These are phyloP conservation scores for Inonotus obliquus DNA, from an alignment of 1,284 basidiomycete genomes.

Conservation along the genomic window DNA sequence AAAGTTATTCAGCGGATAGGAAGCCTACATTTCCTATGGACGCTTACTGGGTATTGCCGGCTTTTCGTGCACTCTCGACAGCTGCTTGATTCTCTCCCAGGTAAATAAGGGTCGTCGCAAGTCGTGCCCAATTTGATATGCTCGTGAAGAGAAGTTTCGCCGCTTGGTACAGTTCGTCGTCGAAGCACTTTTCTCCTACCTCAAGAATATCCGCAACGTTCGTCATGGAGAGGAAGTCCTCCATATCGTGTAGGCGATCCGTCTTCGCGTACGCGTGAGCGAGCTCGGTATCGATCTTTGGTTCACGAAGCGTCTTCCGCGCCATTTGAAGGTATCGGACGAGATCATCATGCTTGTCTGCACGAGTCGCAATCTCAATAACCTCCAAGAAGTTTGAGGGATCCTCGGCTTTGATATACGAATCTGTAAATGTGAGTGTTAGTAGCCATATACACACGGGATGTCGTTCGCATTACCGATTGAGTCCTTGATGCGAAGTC, in stretches of 20 bases:
- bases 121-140: slow-evolving; percentile 97
- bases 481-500: slow-evolving; percentile 96
- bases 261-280: slow-evolving; percentile 98
- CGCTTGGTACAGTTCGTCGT: slow-evolving; percentile 97
- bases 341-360: slow-evolving; percentile 97
- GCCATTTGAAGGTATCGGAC: slow-evolving; percentile 99
- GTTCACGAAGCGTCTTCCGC: slow-evolving; percentile 95
- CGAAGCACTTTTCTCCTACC: slow-evolving; percentile 99
- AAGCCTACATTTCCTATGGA: not conserved
- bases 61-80: slow-evolving; percentile 97
- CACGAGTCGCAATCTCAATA: slow-evolving; percentile 93
- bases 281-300: slow-evolving; percentile 96
- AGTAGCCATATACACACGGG: not conserved
- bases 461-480: slow-evolving; percentile 56
- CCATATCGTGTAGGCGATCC: slow-evolving; percentile 97
- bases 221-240: slow-evolving; percentile 98
- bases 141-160: slow-evolving; percentile 94
- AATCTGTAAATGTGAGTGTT: slow-evolving; percentile 56
- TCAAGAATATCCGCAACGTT: slow-evolving; percentile 96
- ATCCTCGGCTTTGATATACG: slow-evolving; percentile 98
- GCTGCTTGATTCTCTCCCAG: slow-evolving; percentile 97
- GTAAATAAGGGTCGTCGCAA: slow-evolving; percentile 98
- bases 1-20: slow-evolving; percentile 17
- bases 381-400: slow-evolving; percentile 95
- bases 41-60: slow-evolving; percentile 92